Base-by-base conservation (phyloP, 2,329 filamentous ascomycete genomes). In the Alternaria dauci region DNA sequence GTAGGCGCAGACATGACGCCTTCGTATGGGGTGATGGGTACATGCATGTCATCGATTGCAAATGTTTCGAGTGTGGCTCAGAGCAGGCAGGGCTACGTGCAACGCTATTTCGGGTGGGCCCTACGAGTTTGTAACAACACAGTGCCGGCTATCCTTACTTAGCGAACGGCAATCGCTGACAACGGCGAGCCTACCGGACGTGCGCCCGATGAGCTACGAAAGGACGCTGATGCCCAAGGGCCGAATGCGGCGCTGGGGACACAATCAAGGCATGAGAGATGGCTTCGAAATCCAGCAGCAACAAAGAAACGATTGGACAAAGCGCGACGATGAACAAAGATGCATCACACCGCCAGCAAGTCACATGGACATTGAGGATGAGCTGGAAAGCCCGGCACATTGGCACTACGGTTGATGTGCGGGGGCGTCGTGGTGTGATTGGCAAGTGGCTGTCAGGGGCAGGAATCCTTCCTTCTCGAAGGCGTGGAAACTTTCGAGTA, bases 341-440 rank as follows among this genome's bases (percentile, higher is more conserved):
- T 32, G 58, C 58, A 68, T 68, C 73, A 77, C 74, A 77, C 75
- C 74, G 75, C 74, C 66, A 60, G 52, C 64, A 69, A 63, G 66
- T 71, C 73, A 76, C 71, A 71, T 75, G 73, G 72, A 68, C 64
- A 54, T 47, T 16, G 39, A 53, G 44, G 28, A 44, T 50, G 43
- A 41, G 39, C 39, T 61, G 62, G 46, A 30, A 65, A 55, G 58
- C 28, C 44, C 43, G 55, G 41, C 43, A 46, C 46, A 41, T 47
- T 55, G 61, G 48, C 46, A 56, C 41, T 63, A 52, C 55, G 53
- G 46, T 42, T 57, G 68, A 63, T 62, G 62, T 69, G 69, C 67
- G 68, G 68, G 65, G 63, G 61, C 58, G 52, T 16, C 8, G 59
- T 63, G 60, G 54, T 50, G 41, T 73, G 71, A 75, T 73, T 71